Evolutionary conservation across 164 flowering plant species (phyloP).

Genomic region (Tetracentron sinense): DNA sequence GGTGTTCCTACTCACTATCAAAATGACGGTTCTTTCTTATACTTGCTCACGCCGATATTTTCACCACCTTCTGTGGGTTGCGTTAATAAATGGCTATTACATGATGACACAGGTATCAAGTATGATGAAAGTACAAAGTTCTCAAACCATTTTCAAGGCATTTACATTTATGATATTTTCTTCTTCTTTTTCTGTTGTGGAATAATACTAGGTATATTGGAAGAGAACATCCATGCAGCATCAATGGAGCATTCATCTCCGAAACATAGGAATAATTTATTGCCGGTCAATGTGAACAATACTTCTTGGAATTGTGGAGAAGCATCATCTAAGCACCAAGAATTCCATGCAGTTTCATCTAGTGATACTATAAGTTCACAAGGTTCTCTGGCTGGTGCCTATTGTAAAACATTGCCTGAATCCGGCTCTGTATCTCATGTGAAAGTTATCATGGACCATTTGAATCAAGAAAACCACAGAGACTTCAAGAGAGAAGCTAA

Average conservation of each 20-base stretch:
- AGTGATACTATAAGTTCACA: slow-evolving; percentile 15
- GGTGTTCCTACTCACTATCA: slow-evolving; percentile 63
- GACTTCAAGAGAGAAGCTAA: slow-evolving; percentile 14
- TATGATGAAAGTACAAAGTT: not conserved
- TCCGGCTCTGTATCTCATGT: slow-evolving; percentile 15
- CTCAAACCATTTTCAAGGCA: not conserved
- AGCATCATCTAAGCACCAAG: not conserved
- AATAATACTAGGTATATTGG: slow-evolving; percentile 25
- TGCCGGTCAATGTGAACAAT: slow-evolving; percentile 4
- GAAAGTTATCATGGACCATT: slow-evolving; percentile 14
- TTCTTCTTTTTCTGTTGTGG: slow-evolving; percentile 12
- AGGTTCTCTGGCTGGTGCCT: slow-evolving; percentile 21
- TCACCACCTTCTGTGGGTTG: slow-evolving; percentile 72
- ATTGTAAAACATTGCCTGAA: slow-evolving; percentile 15
- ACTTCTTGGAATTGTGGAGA: slow-evolving; percentile 1
- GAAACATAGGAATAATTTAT: slow-evolving; percentile 9
- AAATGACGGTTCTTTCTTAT: slow-evolving; percentile 74
- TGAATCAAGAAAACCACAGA: slow-evolving; percentile 20
- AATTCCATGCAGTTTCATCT: slow-evolving; percentile 19
- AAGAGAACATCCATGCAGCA: slow-evolving; percentile 7
- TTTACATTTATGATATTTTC: slow-evolving; percentile 7
- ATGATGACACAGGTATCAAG: slow-evolving; percentile 34
- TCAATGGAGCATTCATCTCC: slow-evolving; percentile 19
- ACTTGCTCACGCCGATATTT: slow-evolving; percentile 59
- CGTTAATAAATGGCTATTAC: slow-evolving; percentile 53